These are phyloP conservation scores for Suillus spraguei DNA, from an alignment of 768 basidiomycete genomes.

Conservation along the genomic window DNA sequence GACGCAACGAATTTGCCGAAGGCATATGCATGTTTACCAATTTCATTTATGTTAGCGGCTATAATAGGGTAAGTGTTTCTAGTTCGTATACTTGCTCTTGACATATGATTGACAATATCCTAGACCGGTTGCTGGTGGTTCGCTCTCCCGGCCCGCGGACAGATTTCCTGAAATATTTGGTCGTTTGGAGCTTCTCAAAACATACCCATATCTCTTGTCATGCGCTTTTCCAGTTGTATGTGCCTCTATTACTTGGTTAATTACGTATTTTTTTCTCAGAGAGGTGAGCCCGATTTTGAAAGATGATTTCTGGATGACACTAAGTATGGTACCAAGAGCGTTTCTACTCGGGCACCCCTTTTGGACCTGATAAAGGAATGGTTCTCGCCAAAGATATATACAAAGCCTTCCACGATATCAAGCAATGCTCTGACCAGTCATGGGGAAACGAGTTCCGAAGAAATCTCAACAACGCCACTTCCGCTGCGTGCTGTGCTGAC, in stretches of 20 bases:
- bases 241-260: not conserved
- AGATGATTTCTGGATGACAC: no score
- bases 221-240: not conserved
- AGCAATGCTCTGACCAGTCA: no score
- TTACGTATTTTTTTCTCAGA: no score
- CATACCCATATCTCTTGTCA: not conserved
- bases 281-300: no score
- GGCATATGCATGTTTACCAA: not conserved
- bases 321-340: no score
- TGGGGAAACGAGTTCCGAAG: not conserved
- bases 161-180: not conserved
- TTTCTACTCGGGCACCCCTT: no score
- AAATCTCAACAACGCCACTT: no score
- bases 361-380: no score
- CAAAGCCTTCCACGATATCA: no score
- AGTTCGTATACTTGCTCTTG: not conserved
- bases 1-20: not conserved
- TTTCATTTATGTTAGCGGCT: not conserved
- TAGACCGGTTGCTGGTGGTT: not conserved
- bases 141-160: not conserved
- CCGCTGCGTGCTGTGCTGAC: conserved; percentile 41
- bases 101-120: not conserved
- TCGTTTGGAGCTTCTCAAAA: no score
- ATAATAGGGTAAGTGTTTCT: not conserved
- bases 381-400: no score